Percentiles rank a stretch among this genome's conserved stretches.
Evolutionary conservation across 2,329 filamentous ascomycete species (phyloP).

Genomic region (Penicillium sclerotigenum): DNA sequence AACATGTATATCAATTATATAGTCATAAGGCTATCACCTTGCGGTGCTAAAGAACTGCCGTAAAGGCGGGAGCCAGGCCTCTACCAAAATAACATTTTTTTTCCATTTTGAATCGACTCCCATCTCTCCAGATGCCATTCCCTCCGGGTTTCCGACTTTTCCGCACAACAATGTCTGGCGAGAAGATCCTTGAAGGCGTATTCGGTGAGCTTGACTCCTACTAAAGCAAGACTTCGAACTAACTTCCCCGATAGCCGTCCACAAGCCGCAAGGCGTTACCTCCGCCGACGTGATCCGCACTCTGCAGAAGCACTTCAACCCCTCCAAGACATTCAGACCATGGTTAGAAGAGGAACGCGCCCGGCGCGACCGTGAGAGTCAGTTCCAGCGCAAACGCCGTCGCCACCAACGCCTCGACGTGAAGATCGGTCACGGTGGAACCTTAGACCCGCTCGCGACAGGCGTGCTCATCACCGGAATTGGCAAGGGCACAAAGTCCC

Average conservation of each 20-base stretch:
- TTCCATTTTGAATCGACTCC: constrained; percentile 4
- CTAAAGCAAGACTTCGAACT: constrained; percentile 1
- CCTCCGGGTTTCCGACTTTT: constrained; percentile 29
- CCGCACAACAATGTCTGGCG: constrained; percentile 39
- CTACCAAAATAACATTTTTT: constrained; percentile 11
- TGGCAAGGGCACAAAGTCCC: constrained; percentile 79
- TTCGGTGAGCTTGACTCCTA: constrained; percentile 49
- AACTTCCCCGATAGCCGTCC: constrained; percentile 63
- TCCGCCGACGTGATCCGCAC: constrained; percentile 90
- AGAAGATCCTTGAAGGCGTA: constrained; percentile 60
- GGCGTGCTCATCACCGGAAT: constrained; percentile 88
- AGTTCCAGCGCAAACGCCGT: constrained; percentile 59
- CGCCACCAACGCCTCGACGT: constrained; percentile 65
- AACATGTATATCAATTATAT: background rate
- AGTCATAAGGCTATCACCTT: background rate
- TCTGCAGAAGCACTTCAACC: constrained; percentile 78
- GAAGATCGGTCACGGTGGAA: constrained; percentile 95
- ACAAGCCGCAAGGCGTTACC: constrained; percentile 83
- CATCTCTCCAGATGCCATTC: constrained; percentile 30
- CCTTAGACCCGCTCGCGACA: constrained; percentile 88
- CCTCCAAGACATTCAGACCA: constrained; percentile 73
- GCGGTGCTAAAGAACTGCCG: background rate
- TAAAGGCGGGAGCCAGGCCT: constrained; percentile 7
- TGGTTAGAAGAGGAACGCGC: constrained; percentile 65
- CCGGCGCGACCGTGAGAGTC: constrained; percentile 55